Base-by-base conservation (phyloP, 2,329 filamentous ascomycete species). In the Colletotrichum lentis region DNA sequence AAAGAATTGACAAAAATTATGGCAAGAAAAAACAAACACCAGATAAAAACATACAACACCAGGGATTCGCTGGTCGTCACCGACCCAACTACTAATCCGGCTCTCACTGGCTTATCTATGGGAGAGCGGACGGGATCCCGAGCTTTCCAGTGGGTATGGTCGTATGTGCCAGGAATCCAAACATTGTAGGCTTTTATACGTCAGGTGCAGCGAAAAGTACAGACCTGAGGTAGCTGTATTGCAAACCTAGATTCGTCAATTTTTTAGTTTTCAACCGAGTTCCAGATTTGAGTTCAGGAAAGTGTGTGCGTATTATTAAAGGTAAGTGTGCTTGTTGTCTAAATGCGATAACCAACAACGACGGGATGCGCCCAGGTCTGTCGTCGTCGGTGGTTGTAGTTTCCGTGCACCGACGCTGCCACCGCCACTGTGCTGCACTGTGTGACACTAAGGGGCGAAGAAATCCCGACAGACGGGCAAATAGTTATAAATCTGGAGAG, bases 371-470 rank as follows among this genome's bases (percentile, higher is more conserved):
- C 27, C n/a, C 18, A 44, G 31, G 18, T 35, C 56, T 37, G 44
- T 10, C 5, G 12, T 52, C 58, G 46, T 46, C 58, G 46, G 58
- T 35, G 35, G 8, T 61, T 20, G 18, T 61, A 47, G 24, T n/a
- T 22, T 35, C 58, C 35, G 58, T 39, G 46, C 46, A 52, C 58
- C 46, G 58, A 52, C 47, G 5, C 52, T 58, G 55, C 35, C 46
- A 61, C 58, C 46, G 41, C 46, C 46, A 61, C 58, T 61, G 55
- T 58, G 35, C 46, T 43, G 22, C 54, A 61, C 58, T 61, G 58
- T 61, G 58, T 52, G 55, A 20, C 55, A 18, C 24, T 44, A 46
- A 6, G 56, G 56, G 52, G 31, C 10, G 24, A 27, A 41, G 41
- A 52, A 43, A 31, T 18, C 22, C 35, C 5, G 16, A 11, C 31